Evolutionary conservation across 306 rosid species (phyloP), one percentile per base, ranked within the genome.

Genomic region (Gynostemma pentaphyllum): DNA sequence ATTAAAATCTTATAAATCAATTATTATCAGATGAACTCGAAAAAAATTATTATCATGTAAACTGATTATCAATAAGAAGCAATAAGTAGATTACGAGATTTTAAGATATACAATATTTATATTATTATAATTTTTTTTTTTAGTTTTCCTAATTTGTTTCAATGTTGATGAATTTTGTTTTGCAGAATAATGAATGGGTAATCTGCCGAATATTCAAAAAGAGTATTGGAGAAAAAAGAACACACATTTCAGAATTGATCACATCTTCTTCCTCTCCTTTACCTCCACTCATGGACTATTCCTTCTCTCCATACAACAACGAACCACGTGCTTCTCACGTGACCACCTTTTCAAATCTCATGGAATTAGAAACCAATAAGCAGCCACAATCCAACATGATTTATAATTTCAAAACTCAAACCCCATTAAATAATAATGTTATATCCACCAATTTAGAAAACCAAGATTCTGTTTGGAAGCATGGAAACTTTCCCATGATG

Each of bases 101-200:
- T n/a, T n/a, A n/a, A n/a, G n/a, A n/a, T n/a, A n/a, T n/a, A n/a
- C n/a, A n/a, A n/a, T n/a, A n/a, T 34, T 34, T 34, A 6, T 1
- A 34, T 4, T 34, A 1, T 34, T 1, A 34, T 34, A 4, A 34
- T 34, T 1, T 34, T 34, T 9, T 1, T 34, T 34, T 34, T 1
- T 34, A 0, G 1, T 34, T 34, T 34, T 4, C 39, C 39, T 9
- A 4, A 34, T 34, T 34, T 34, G 39, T 5, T 34, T 5, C 9
- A 9, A 1, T 34, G 9, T 1, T 0, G 39, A 34, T 34, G 1
- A 34, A 4, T 4, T 34, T 34, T 34, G 1, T 34, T 34, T 34
- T 34, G 5, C 65, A 59, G 65, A 59, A 21, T n/a, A n/a, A n/a
- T 8, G 65, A 59, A 37, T 59, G 65, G 65, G 65, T 59, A 1